Conservation (phyloP, 2,329 filamentous ascomycete species). For the Exophiala mesophila region DNA sequence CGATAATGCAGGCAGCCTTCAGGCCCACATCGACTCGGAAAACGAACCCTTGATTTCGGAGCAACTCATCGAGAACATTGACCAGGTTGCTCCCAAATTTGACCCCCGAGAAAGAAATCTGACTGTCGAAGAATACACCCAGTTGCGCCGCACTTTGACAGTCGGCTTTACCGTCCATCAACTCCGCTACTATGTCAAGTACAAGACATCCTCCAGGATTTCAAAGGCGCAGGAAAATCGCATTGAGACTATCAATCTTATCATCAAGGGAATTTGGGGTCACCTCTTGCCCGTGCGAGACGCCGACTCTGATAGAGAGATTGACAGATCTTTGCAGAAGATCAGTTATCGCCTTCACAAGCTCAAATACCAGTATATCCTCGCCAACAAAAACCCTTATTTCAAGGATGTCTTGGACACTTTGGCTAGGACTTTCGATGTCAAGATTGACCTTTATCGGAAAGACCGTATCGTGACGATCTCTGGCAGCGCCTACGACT, state of each 20-base stretch:
- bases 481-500: too few relatives aligned
- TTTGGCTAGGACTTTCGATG: too few relatives aligned
- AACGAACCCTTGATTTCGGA: constrained; percentile 12
- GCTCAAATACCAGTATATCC: too few relatives aligned
- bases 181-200: not conserved
- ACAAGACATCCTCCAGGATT: not conserved
- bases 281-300: too few relatives aligned
- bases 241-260: constrained; percentile 9
- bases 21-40: constrained; percentile 21
- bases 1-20: constrained; percentile 7
- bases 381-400: too few relatives aligned
- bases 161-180: not conserved
- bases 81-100: constrained; percentile 9
- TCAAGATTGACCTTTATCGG: too few relatives aligned
- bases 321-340: too few relatives aligned
- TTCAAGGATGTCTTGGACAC: too few relatives aligned
- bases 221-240: not conserved
- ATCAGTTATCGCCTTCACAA: too few relatives aligned
- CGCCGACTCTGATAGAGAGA: too few relatives aligned
- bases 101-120: not conserved
- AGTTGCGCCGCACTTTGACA: not conserved
- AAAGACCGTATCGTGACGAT: too few relatives aligned
- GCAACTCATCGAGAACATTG: constrained; percentile 20
- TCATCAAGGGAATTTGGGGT: constrained; percentile 16
- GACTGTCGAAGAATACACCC: not conserved